Conservation (phyloP, 1,284 basidiomycete species). For the Malassezia nana region DNA sequence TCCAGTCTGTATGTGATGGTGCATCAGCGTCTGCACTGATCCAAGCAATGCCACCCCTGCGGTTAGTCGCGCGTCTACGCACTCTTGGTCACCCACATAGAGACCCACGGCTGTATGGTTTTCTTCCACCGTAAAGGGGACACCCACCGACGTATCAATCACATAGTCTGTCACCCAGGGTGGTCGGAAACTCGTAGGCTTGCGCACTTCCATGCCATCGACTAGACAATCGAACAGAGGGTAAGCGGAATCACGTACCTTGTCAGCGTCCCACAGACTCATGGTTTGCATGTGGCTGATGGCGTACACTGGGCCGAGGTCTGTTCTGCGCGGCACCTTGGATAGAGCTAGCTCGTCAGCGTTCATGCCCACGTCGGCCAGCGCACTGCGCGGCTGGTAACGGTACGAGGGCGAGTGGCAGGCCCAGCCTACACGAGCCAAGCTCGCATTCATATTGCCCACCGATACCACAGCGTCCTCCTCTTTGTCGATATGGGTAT, state of each 20-base stretch:
- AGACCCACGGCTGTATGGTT: not conserved
- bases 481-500: slow-evolving; percentile 31
- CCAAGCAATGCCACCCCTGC: slow-evolving; percentile 11
- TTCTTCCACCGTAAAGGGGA: not conserved
- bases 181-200: slow-evolving; percentile 26
- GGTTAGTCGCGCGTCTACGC: not conserved
- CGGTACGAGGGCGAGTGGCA: not conserved
- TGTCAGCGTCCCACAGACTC: slow-evolving; percentile 38
- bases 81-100: slow-evolving; percentile 15
- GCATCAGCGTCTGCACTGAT: not conserved
- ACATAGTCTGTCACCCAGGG: slow-evolving; percentile 42
- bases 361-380: slow-evolving; percentile 11
- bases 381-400: slow-evolving; percentile 6
- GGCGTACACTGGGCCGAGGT: slow-evolving; percentile 34
- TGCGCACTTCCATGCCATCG: slow-evolving; percentile 23
- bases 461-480: slow-evolving; percentile 45
- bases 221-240: slow-evolving; percentile 28
- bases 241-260: slow-evolving; percentile 3
- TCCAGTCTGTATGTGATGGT: not conserved
- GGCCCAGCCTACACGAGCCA: slow-evolving; percentile 39
- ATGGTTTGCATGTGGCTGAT: slow-evolving; percentile 47
- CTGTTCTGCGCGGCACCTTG: slow-evolving; percentile 19
- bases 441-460: slow-evolving; percentile 35
- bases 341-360: slow-evolving; percentile 15
- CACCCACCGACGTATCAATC: slow-evolving; percentile 24